Evolutionary conservation across 768 basidiomycete species (phyloP).

Genomic region (Amyloporia xantha): DNA sequence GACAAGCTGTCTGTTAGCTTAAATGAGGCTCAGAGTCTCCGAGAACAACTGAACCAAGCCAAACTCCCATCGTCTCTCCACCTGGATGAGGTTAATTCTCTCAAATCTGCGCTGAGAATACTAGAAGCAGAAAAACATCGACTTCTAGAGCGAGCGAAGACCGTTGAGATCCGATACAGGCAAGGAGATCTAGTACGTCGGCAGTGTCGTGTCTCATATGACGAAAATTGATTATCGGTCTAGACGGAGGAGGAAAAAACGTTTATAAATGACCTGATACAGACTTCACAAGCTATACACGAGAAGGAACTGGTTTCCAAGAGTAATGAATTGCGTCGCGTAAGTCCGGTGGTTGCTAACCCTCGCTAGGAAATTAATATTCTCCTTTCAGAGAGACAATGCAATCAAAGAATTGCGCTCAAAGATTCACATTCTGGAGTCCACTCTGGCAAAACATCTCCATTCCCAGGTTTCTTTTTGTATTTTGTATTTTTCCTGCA

Average conservation of each 20-base stretch:
- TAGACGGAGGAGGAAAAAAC: slow-evolving; percentile 27
- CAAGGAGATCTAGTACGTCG: slow-evolving; percentile 24
- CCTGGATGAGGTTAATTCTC: slow-evolving; percentile 17
- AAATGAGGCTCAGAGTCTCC: slow-evolving; percentile 12
- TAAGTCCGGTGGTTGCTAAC: slow-evolving; percentile 10
- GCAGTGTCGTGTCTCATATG: neutral
- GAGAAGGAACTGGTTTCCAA: slow-evolving; percentile 28
- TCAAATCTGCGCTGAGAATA: slow-evolving; percentile 14
- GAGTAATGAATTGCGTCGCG: slow-evolving; percentile 29
- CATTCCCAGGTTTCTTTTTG: slow-evolving; percentile 19
- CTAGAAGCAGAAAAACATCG: slow-evolving; percentile 18
- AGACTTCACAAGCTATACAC: slow-evolving; percentile 26
- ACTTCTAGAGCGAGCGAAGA: slow-evolving; percentile 18
- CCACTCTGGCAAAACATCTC: slow-evolving; percentile 24
- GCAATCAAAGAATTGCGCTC: slow-evolving; percentile 23
- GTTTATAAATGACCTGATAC: slow-evolving; percentile 24
- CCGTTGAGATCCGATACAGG: slow-evolving; percentile 24
- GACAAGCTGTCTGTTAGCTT: slow-evolving; percentile 10
- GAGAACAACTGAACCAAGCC: slow-evolving; percentile 15
- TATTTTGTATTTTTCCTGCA: no score
- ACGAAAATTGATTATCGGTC: no score
- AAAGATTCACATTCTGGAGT: slow-evolving; percentile 24
- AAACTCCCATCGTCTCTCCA: slow-evolving; percentile 15
- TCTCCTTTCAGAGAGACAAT: slow-evolving; percentile 24
- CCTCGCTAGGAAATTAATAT: no score